These are phyloP conservation scores for Chalciporus sphaerocephalus DNA, from an alignment of 768 basidiomycete genomes.

Conservation along the genomic window DNA sequence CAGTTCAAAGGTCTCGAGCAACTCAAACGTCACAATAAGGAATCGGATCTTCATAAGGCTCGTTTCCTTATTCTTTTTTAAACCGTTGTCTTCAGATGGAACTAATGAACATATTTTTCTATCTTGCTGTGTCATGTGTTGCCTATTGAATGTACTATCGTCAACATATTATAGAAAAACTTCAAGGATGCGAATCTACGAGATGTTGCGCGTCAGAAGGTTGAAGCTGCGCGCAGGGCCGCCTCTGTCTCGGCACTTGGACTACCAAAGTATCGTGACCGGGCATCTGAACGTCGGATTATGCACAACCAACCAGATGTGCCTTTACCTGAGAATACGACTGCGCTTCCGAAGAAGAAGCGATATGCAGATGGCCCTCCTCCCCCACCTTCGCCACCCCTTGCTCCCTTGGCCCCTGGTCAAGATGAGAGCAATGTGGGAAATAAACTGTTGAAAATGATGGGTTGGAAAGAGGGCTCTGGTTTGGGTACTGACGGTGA, in stretches of 20 bases:
- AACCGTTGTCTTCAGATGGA: constrained; percentile 19
- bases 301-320: constrained; percentile 91
- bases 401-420: constrained; percentile 62
- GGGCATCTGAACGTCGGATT: constrained; percentile 85
- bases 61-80: constrained; percentile 37
- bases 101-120: constrained; percentile 30
- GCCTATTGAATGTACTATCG: constrained; percentile 1
- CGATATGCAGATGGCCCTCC: constrained; percentile 53
- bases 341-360: constrained; percentile 37
- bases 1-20: constrained; percentile 89
- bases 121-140: constrained; percentile 5
- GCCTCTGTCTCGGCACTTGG: constrained; percentile 23
- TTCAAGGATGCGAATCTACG: constrained; percentile 67
- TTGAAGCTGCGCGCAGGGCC: constrained; percentile 40
- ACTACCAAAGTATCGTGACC: constrained; percentile 88
- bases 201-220: constrained; percentile 71
- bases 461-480: constrained; percentile 94
- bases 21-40: constrained; percentile 84
- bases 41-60: constrained; percentile 95
- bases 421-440: constrained; percentile 85
- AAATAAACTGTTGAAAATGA: constrained; percentile 91
- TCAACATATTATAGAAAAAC: constrained; percentile 63
- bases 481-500: constrained; percentile 81
- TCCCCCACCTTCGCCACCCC: constrained; percentile 56
- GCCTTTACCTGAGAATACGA: constrained; percentile 55